Percentiles rank a stretch among this genome's conserved stretches.
These are phyloP conservation scores for Starmerella asiatica DNA, from an alignment of 805 yeast genomes.

Conservation along the genomic window DNA sequence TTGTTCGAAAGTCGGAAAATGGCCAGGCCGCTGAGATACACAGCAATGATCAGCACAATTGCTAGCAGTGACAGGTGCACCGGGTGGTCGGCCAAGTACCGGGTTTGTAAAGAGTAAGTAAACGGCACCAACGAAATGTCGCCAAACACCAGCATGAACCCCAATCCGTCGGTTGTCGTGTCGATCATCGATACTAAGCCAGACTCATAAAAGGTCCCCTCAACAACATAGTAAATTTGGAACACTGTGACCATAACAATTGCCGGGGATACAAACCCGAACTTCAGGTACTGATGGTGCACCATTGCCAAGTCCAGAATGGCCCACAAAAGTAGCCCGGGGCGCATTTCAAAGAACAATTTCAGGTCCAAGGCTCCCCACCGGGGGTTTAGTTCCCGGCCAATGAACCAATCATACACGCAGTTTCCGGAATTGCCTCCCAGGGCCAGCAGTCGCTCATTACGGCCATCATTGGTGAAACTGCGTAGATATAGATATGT, in stretches of 20 bases:
- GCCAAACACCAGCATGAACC: slow-evolving; percentile 91
- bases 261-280: slow-evolving; percentile 56
- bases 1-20: slow-evolving; percentile 75
- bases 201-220: slow-evolving; percentile 83
- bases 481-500: slow-evolving; percentile 52
- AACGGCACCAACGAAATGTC: slow-evolving; percentile 89
- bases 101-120: slow-evolving; percentile 72
- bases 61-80: slow-evolving; percentile 38
- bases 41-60: slow-evolving; percentile 30
- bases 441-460: slow-evolving; percentile 54
- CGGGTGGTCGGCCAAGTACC: slow-evolving; percentile 59
- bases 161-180: slow-evolving; percentile 91
- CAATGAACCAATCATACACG: slow-evolving; percentile 90
- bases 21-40: slow-evolving; percentile 55
- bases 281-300: slow-evolving; percentile 59
- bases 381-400: slow-evolving; percentile 90
- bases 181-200: slow-evolving; percentile 92
- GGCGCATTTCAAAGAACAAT: slow-evolving; percentile 83
- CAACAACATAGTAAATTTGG: slow-evolving; percentile 74
- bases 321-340: slow-evolving; percentile 83
- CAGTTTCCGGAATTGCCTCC: slow-evolving; percentile 74
- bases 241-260: slow-evolving; percentile 51
- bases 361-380: slow-evolving; percentile 77
- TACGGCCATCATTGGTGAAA: slow-evolving; percentile 33
- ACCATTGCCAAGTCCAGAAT: slow-evolving; percentile 62